Evolutionary conservation across 2,329 filamentous ascomycete species (phyloP).

Genomic region (Trichoderma simmonsii): DNA sequence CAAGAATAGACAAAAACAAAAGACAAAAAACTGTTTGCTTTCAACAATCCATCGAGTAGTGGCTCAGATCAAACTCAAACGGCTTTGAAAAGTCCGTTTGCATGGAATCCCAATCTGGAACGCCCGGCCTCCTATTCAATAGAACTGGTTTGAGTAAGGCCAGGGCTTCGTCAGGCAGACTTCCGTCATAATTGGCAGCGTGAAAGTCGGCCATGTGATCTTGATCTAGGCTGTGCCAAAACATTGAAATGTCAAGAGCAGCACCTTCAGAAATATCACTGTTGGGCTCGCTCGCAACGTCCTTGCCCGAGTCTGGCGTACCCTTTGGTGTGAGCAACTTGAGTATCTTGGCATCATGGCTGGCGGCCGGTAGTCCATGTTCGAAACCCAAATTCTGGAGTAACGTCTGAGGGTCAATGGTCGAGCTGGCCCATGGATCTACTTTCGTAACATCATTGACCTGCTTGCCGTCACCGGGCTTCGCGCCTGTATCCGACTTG

Average conservation of each 20-base stretch:
- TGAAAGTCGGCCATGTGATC: slow-evolving; percentile 45
- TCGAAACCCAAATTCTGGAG: slow-evolving; percentile 36
- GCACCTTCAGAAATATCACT: slow-evolving; percentile 59
- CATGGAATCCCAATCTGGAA: slow-evolving; percentile 49
- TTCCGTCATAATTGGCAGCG: slow-evolving; percentile 28
- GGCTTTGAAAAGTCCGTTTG: slow-evolving; percentile 50
- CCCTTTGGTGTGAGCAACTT: slow-evolving; percentile 58
- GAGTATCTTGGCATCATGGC: slow-evolving; percentile 53
- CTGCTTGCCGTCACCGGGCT: slow-evolving; percentile 30
- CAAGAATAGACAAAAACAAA: neutral
- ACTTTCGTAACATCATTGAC: slow-evolving; percentile 23
- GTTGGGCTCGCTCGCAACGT: slow-evolving; percentile 57
- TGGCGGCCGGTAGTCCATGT: slow-evolving; percentile 41
- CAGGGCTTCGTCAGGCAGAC: slow-evolving; percentile 12
- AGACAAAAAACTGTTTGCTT: neutral
- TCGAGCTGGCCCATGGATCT: slow-evolving; percentile 41
- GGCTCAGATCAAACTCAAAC: slow-evolving; percentile 48
- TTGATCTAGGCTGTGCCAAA: slow-evolving; percentile 49
- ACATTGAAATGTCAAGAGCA: slow-evolving; percentile 50
- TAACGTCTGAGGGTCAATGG: slow-evolving; percentile 49
- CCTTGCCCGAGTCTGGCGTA: slow-evolving; percentile 62
- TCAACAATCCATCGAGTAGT: slow-evolving; percentile 35
- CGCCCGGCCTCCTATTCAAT: slow-evolving; percentile 24
- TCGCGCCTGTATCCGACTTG: slow-evolving; percentile 32
- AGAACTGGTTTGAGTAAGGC: slow-evolving; percentile 31